Evolutionary conservation across 495 filamentous ascomycete genomes (phyloP).

Genomic region (Jackrogersella minutella): DNA sequence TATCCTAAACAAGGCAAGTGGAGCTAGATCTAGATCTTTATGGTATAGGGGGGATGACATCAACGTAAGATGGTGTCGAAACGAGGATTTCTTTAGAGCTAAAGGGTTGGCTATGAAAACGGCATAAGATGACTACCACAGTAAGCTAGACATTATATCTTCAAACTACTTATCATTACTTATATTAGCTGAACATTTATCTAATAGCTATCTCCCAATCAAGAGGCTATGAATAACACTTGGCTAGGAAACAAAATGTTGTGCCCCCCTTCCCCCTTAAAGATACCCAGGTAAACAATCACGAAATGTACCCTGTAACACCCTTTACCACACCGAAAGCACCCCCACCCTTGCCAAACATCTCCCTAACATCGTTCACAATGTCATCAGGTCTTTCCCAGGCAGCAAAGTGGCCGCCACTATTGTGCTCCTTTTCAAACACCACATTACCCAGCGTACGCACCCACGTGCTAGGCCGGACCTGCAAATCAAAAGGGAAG

Average conservation of each 20-base stretch:
- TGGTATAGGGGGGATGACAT: background rate
- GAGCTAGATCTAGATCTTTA: background rate
- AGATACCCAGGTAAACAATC: background rate
- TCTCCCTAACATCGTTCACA: constrained; percentile 62
- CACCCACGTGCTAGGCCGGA: constrained; percentile 61
- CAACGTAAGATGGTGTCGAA: background rate
- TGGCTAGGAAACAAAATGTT: background rate
- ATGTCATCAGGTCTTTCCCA: constrained; percentile 66
- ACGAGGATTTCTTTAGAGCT: background rate
- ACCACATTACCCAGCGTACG: constrained; percentile 64
- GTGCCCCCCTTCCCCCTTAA: too few relatives aligned
- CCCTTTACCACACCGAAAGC: constrained; percentile 42
- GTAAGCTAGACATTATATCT: too few relatives aligned
- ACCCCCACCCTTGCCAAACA: constrained; percentile 59
- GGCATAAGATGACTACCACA: too few relatives aligned
- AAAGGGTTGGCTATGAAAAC: background rate
- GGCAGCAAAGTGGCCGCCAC: constrained; percentile 72
- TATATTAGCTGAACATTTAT: background rate
- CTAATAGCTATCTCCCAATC: background rate
- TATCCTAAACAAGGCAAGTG: background rate
- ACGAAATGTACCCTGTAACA: constrained; percentile 46
- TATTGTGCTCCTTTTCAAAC: constrained; percentile 59
- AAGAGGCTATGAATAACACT: background rate
- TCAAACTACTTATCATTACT: too few relatives aligned
- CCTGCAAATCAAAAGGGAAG: constrained; percentile 63